A percentile compares a stretch with the other conserved stretches of the same genome.
These are phyloP conservation scores for Pichia paraexigua DNA, from an alignment of 805 yeast species.

Conservation along the genomic window DNA sequence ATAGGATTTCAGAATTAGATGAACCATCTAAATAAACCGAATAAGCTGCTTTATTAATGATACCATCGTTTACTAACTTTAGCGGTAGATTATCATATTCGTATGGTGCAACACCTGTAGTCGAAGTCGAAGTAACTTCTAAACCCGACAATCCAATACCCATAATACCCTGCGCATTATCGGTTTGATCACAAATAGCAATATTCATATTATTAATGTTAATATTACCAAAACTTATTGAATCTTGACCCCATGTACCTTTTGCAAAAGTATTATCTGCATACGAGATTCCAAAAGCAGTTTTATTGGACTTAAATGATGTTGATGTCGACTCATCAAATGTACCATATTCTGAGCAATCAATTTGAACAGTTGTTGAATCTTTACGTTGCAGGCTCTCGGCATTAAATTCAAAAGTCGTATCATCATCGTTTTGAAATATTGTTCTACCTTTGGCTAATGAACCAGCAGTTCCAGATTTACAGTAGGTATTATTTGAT, in stretches of 20 bases:
- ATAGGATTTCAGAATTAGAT: constrained; percentile 49
- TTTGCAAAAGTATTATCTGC: constrained; percentile 41
- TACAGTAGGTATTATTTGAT: constrained; percentile 40
- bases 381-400: background rate
- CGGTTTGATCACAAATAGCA: constrained; percentile 65
- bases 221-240: constrained; percentile 42
- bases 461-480: constrained; percentile 11
- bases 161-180: constrained; percentile 61
- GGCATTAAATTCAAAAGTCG: background rate
- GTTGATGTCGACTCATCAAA: constrained; percentile 35
- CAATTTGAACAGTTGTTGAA: constrained; percentile 13
- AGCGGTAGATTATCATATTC: constrained; percentile 62
- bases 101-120: constrained; percentile 20
- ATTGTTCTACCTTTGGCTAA: constrained; percentile 1
- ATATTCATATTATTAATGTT: constrained; percentile 47
- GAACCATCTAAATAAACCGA: constrained; percentile 51
- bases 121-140: constrained; percentile 42
- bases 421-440: background rate
- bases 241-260: constrained; percentile 59
- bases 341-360: constrained; percentile 42
- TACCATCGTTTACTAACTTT: constrained; percentile 49
- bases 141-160: constrained; percentile 66
- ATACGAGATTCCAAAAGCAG: constrained; percentile 37
- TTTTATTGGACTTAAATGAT: constrained; percentile 32
- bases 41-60: constrained; percentile 47